phyloP scores from a whole-genome alignment of 1,284 basidiomycete species.

The Cryptococcus sp. region DNA sequence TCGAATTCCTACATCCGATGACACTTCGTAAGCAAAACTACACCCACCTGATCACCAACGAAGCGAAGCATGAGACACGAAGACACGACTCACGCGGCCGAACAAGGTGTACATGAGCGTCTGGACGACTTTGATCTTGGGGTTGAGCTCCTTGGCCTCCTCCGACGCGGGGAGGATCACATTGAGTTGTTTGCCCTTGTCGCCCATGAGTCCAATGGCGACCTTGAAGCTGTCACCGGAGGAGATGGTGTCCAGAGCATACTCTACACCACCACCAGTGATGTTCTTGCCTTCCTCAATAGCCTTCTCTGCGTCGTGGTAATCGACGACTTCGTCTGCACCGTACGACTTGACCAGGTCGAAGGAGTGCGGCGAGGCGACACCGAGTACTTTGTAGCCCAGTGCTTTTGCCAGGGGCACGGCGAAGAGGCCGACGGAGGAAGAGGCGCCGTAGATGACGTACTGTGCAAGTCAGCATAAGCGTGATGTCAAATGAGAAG shows the following conservation, averaged over 20 bases:
- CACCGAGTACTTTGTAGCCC: constrained; percentile 56
- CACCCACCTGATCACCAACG: background rate
- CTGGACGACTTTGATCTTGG: constrained; percentile 33
- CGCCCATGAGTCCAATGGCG: constrained; percentile 23
- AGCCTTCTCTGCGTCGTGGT: constrained; percentile 30
- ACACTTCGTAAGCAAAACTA: background rate
- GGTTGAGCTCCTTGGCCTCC: constrained; percentile 20
- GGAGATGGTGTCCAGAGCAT: constrained; percentile 45
- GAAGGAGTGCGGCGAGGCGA: constrained; percentile 54
- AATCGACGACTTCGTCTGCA: constrained; percentile 51
- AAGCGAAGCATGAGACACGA: background rate
- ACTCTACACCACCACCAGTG: constrained; percentile 36
- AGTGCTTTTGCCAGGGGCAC: constrained; percentile 56
- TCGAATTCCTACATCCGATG: constrained; percentile 27
- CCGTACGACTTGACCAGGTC: constrained; percentile 55
- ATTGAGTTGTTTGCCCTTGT: constrained; percentile 37
- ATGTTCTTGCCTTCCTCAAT: constrained; percentile 34
- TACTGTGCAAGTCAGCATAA: constrained; percentile 22
- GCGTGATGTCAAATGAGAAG: background rate
- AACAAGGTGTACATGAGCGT: constrained; percentile 44
- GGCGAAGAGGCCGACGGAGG: constrained; percentile 56
- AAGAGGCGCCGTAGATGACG: constrained; percentile 57
- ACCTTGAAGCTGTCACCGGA: constrained; percentile 32
- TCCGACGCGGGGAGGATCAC: constrained; percentile 24
- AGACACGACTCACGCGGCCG: constrained; percentile 26